These are phyloP conservation scores for Aspergillus neotritici DNA, from an alignment of 2,329 filamentous ascomycete species.

Conservation along the genomic window DNA sequence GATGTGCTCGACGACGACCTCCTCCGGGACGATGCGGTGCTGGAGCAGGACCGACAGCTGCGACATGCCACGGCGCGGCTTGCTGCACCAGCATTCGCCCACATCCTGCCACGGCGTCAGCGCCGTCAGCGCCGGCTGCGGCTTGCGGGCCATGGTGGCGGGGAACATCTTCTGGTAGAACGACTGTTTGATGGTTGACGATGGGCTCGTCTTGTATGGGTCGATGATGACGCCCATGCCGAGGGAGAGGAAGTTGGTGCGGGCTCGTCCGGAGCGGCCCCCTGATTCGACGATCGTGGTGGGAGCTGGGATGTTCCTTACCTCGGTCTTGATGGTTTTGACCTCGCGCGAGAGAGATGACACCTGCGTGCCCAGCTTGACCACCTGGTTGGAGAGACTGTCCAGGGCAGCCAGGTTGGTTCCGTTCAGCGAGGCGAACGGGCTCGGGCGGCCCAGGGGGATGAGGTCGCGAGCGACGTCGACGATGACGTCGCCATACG, in stretches of 20 bases:
- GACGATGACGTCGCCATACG: neutral
- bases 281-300: conserved; percentile 15
- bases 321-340: conserved; percentile 20
- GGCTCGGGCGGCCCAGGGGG: conserved; percentile 2
- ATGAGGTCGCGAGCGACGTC: neutral
- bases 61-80: conserved; percentile 39
- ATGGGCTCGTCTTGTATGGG: conserved; percentile 54
- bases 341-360: conserved; percentile 29
- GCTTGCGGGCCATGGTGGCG: conserved; percentile 12
- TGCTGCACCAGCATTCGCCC: conserved; percentile 83
- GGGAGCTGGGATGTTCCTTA: conserved; percentile 17
- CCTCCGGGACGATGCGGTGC: conserved; percentile 56
- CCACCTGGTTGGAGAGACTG: conserved; percentile 22
- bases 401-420: conserved; percentile 21
- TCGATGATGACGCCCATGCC: conserved; percentile 64
- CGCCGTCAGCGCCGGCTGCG: conserved; percentile 48
- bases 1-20: conserved; percentile 69
- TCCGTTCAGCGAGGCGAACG: conserved; percentile 18
- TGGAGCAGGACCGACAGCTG: conserved; percentile 38
- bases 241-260: conserved; percentile 68
- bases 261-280: conserved; percentile 20
- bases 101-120: conserved; percentile 68
- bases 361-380: conserved; percentile 25
- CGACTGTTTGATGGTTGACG: conserved; percentile 32
- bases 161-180: conserved; percentile 14